Base-by-base conservation (phyloP, 306 rosid genomes). In the Macrotyloma uniflorum region DNA sequence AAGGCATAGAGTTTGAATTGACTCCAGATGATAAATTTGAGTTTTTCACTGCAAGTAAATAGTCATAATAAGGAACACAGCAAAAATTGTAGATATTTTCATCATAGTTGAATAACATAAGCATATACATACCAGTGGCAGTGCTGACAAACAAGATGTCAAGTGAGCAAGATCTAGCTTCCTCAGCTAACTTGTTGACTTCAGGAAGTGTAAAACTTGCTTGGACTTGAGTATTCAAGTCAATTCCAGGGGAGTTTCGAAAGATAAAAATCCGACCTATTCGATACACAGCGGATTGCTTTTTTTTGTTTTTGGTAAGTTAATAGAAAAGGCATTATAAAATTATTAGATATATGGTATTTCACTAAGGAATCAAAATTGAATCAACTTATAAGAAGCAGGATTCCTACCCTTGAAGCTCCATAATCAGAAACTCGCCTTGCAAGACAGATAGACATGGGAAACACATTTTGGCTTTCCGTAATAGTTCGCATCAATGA, bases 151-250 rank as follows among this genome's bases (percentile, higher is more conserved):
- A 87, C 85, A 93, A 79, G 75, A 93, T 82, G 46, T 87, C 89
- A 84, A 89, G 86, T 70, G 96, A 80, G 58, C 87, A 85, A 49
- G 94, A 90, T 77, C 83, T 89, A 76, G 90, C 96, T 77, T 93
- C 96, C 42, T 59, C 67, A 12, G 96, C 90, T 51, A 93, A 86
- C 94, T 89, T 93, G 78, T 77, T 86, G 70, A 85, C 85, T 75
- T 93, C 98, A 19, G 98, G 98, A 15, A 93, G 98, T 18, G 86
- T 80, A 83, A 93, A 89, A 73, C 76, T 80, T 49, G 98, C 98
- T 77, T 88, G 90, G 54, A 85, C 89, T 83, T 78, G 90, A 88
- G 86, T 69, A 57, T 83, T 80, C 66, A 84, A 73, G 53, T 86
- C 92, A 77, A 76, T 82, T 62, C 87, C 91, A 62, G 73, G 47